These are phyloP conservation scores for Cicer pinnatifidum DNA, from an alignment of 306 rosid genomes.

Conservation along the genomic window DNA sequence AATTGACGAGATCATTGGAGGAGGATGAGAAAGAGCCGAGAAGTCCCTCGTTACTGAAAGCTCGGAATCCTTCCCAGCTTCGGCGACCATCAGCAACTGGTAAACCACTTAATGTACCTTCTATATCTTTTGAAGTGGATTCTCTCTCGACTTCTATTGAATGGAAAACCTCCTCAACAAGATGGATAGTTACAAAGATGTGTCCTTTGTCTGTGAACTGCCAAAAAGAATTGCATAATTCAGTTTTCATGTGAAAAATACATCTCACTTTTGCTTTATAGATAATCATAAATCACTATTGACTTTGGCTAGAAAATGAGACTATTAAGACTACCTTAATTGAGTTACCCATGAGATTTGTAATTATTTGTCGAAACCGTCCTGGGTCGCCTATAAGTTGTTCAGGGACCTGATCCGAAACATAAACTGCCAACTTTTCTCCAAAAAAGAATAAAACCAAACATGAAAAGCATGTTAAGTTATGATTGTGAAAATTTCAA, in stretches of 20 bases:
- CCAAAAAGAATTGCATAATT: slow-evolving; percentile 48
- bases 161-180: slow-evolving; percentile 76
- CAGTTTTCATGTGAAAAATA: slow-evolving; percentile 28
- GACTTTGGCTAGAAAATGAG: background rate
- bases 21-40: slow-evolving; percentile 57
- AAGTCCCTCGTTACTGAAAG: slow-evolving; percentile 65
- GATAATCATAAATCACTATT: background rate
- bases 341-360: slow-evolving; percentile 88
- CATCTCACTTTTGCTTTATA: slow-evolving; percentile 3
- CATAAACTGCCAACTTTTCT: slow-evolving; percentile 78
- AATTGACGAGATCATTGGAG: slow-evolving; percentile 61
- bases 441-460: slow-evolving; percentile 32
- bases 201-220: slow-evolving; percentile 99
- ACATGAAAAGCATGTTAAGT: slow-evolving; percentile 38
- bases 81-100: slow-evolving; percentile 64
- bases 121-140: slow-evolving; percentile 47
- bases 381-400: slow-evolving; percentile 84
- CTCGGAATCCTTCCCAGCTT: slow-evolving; percentile 80
- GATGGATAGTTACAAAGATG: slow-evolving; percentile 87
- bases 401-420: slow-evolving; percentile 83
- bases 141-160: slow-evolving; percentile 75
- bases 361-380: slow-evolving; percentile 86
- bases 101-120: slow-evolving; percentile 84
- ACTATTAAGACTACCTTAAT: slow-evolving; percentile 55
- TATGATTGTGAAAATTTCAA: slow-evolving; percentile 22